Conservation (phyloP, 306 rosid genomes). For the Lagenaria siceraria region DNA sequence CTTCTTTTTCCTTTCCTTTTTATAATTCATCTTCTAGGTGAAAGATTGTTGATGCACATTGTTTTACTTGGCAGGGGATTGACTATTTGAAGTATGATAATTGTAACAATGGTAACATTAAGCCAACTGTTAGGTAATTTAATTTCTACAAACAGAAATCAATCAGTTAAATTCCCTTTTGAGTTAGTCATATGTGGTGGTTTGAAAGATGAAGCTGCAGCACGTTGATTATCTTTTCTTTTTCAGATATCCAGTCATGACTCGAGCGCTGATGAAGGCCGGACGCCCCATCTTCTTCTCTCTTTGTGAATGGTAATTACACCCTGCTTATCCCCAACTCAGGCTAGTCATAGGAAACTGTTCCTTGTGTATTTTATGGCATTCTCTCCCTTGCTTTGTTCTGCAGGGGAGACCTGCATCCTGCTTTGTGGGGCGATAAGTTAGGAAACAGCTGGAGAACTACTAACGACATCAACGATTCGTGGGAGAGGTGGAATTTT, state of each 20-base stretch:
- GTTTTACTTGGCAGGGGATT: conserved; percentile 48
- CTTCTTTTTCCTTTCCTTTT: neutral
- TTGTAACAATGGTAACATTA: conserved; percentile 55
- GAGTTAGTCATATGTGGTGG: neutral
- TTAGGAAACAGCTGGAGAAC: conserved; percentile 99
- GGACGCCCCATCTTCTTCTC: conserved; percentile 86
- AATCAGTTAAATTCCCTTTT: neutral
- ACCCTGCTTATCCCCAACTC: neutral
- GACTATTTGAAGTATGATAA: conserved; percentile 98
- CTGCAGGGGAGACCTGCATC: conserved; percentile 90
- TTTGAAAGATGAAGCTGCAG: neutral
- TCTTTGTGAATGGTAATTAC: conserved; percentile 78
- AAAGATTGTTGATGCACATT: neutral
- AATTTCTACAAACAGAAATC: neutral
- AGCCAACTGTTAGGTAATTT: conserved; percentile 63
- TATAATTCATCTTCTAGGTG: neutral
- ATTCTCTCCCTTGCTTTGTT: neutral
- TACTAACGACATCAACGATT: conserved; percentile 61
- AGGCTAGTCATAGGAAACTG: neutral
- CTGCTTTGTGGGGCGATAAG: conserved; percentile 77
- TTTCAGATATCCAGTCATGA: conserved; percentile 75
- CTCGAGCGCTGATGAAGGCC: conserved; percentile 71
- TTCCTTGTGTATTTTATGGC: neutral
- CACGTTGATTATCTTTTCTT: neutral
- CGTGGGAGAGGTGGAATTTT: conserved; percentile 63